Percentiles rank a stretch among this genome's conserved stretches.
Conservation (phyloP, 257 asterid genomes). For the Coffea eugenioides region DNA sequence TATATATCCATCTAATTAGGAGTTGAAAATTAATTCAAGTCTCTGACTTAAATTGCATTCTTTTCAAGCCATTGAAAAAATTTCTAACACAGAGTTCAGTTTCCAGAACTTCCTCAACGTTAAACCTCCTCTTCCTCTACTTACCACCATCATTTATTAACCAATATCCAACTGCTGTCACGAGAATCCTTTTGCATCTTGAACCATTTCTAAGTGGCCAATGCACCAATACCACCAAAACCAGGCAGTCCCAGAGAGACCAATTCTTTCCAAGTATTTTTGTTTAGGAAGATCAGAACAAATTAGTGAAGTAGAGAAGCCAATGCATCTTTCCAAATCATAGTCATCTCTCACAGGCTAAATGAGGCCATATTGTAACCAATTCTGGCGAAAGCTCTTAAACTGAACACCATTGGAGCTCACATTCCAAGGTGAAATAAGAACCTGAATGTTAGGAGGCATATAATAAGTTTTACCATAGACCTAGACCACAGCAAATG, state of each 20-base stretch:
- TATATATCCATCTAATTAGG: too few relatives aligned
- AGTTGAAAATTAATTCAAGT: neutral
- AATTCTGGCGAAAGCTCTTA: neutral
- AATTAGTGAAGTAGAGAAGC: neutral
- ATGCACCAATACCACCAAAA: neutral
- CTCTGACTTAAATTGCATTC: neutral
- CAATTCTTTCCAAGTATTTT: neutral
- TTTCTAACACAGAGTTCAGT: neutral
- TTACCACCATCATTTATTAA: neutral
- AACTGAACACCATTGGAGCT: neutral
- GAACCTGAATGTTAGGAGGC: neutral
- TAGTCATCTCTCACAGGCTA: neutral
- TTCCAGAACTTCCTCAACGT: neutral
- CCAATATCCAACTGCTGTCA: neutral
- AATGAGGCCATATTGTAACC: neutral
- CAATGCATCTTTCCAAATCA: neutral
- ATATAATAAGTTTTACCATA: neutral
- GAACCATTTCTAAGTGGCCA: neutral
- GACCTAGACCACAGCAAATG: constrained; percentile 10
- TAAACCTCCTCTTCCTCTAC: neutral
- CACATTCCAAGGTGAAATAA: neutral
- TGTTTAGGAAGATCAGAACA: neutral
- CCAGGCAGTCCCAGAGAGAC: neutral
- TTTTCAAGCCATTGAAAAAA: neutral
- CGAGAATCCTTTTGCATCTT: neutral